Percentiles rank a stretch among this genome's conserved stretches.
phyloP scores from a whole-genome alignment of 2,329 filamentous ascomycete genomes.

The Fusarium mundagurra region DNA sequence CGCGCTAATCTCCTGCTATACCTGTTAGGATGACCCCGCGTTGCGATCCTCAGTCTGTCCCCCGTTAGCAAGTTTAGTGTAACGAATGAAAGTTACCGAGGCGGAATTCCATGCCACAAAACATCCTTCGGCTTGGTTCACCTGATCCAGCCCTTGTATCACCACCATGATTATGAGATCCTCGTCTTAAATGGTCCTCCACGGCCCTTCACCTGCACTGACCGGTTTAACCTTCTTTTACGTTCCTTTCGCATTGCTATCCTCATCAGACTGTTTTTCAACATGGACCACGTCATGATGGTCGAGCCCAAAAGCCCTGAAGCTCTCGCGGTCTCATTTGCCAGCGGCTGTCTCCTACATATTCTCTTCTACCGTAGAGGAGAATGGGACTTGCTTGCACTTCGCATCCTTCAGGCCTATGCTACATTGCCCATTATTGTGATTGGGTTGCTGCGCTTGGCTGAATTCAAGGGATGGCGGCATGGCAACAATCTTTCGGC shows the following conservation, averaged over 20 bases:
- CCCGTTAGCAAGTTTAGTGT: neutral
- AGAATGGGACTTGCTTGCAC: slow-evolving; percentile 40
- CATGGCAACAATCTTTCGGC: neutral
- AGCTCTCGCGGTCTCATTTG: neutral
- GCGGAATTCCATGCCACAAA: neutral
- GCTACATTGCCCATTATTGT: neutral
- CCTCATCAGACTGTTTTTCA: neutral
- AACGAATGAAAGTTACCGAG: neutral
- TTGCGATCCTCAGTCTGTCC: neutral
- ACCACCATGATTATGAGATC: neutral
- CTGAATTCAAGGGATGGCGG: neutral
- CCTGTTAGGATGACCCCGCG: neutral
- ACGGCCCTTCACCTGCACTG: neutral
- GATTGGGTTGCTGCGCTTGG: neutral
- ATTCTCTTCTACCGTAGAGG: slow-evolving; percentile 35
- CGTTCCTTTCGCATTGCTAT: neutral
- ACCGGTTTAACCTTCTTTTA: neutral
- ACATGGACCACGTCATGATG: neutral
- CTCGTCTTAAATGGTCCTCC: neutral
- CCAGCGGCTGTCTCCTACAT: slow-evolving; percentile 22
- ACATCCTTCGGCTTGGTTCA: neutral
- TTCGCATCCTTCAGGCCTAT: slow-evolving; percentile 15
- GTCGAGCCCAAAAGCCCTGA: neutral
- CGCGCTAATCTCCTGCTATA: neutral
- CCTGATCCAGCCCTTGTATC: neutral